phyloP scores from a whole-genome alignment of 192 early-diverging fungal genomes.

The Backusella mclennaniae region DNA sequence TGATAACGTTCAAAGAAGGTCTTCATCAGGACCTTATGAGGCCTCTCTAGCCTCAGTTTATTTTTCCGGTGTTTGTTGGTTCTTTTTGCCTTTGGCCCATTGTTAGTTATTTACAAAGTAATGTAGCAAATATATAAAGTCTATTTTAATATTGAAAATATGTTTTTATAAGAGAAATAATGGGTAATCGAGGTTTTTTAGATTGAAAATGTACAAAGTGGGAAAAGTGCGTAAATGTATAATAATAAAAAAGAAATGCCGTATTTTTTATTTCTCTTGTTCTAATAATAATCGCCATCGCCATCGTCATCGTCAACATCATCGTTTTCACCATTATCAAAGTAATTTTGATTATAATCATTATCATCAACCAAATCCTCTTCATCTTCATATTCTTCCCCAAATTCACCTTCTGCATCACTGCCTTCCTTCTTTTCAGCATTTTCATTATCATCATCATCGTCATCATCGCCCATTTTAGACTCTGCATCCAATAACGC shows the following conservation, averaged over 20 bases:
- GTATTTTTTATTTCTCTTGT: not conserved
- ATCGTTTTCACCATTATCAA: constrained; percentile 41
- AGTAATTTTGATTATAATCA: constrained; percentile 42
- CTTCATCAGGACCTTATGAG: too few relatives aligned
- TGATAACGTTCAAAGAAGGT: too few relatives aligned
- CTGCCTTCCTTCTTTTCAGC: constrained; percentile 25
- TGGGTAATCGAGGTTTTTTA: not conserved
- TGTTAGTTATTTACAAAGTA: too few relatives aligned
- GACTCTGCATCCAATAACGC: constrained; percentile 26
- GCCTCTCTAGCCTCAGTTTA: too few relatives aligned
- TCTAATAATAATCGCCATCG: not conserved
- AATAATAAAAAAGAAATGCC: not conserved
- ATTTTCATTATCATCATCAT: constrained; percentile 25
- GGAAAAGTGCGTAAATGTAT: not conserved
- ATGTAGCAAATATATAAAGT: too few relatives aligned
- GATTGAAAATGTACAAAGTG: not conserved
- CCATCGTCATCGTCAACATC: constrained; percentile 35
- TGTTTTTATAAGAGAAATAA: not conserved
- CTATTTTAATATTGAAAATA: too few relatives aligned
- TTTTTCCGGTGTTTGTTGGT: too few relatives aligned
- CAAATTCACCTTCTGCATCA: constrained; percentile 22
- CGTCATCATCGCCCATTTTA: constrained; percentile 11
- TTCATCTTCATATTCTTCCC: constrained; percentile 30
- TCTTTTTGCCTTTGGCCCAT: too few relatives aligned
- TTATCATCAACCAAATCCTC: constrained; percentile 39